Percentiles rank a stretch among this genome's conserved stretches.
Evolutionary conservation across 2,329 filamentous ascomycete genomes (phyloP).

Genomic region (Ceratocystis alfenasii): DNA sequence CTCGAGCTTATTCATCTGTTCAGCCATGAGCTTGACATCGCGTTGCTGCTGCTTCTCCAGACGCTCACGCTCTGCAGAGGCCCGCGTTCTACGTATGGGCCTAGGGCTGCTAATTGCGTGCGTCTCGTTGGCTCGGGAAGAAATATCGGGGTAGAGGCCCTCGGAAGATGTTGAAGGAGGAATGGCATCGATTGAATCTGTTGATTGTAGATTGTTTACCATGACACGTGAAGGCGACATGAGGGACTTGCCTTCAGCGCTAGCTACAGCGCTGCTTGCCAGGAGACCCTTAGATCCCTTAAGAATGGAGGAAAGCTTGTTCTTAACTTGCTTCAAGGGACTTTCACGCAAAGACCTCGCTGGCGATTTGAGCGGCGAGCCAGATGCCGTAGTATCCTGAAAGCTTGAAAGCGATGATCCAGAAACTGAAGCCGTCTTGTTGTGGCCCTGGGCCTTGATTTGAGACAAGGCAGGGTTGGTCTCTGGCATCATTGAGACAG

Average conservation of each 20-base stretch:
- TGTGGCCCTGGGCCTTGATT: conserved; percentile 24
- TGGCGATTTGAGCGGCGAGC: conserved; percentile 44
- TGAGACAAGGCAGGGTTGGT: conserved; percentile 24
- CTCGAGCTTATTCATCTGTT: conserved; percentile 51
- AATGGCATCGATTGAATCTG: conserved; percentile 34
- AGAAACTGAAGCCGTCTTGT: conserved; percentile 39
- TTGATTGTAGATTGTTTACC: conserved; percentile 36
- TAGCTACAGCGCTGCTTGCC: conserved; percentile 58
- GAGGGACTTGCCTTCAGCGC: conserved; percentile 49
- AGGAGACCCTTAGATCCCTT: conserved; percentile 79
- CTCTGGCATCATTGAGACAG: conserved; percentile 44
- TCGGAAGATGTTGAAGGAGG: conserved; percentile 28
- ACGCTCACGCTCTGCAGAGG: conserved; percentile 49
- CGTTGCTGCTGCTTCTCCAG: conserved; percentile 56
- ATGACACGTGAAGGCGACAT: conserved; percentile 44
- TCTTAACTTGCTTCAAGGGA: conserved; percentile 82
- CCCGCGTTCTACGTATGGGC: conserved; percentile 39
- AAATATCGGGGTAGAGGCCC: conserved; percentile 37
- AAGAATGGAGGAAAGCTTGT: conserved; percentile 80
- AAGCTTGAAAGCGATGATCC: conserved; percentile 43
- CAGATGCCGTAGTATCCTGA: conserved; percentile 28
- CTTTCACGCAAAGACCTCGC: conserved; percentile 53
- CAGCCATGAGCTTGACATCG: conserved; percentile 48
- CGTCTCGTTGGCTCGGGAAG: conserved; percentile 18
- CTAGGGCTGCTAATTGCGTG: conserved; percentile 30